Evolutionary conservation across 176 grass and related monocot genomes (phyloP), one percentile per base, ranked within the genome.

Genomic region (Neostapfia colusana): DNA sequence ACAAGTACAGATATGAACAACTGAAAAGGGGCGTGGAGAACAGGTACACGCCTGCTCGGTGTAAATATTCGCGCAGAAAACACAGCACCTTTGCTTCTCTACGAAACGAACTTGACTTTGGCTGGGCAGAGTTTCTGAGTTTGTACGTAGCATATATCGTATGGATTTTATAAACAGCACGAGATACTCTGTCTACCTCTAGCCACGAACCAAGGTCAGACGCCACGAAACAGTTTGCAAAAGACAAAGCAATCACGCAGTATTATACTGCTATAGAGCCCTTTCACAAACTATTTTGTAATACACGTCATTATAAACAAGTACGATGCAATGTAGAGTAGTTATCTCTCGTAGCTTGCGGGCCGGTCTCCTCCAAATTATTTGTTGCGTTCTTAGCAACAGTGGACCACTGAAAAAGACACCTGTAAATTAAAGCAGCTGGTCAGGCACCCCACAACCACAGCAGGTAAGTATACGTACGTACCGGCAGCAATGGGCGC

Each of bases 371-470:
- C 36, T 6, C 18, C 31, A 10, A 18, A 4, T 42, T 58, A 25
- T 72, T 2, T 20, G 39, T 51, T 6, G 61, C 20, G 53, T 38
- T 59, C 73, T 11, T 23, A 73, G 79, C 31, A 10, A 60, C 38
- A 15, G 61, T 60, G 74, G 49, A 16, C 59, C n/a, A 16, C 34
- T 21, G 74, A 83, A 73, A 67, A 83, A 24, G 79, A 83, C 45
- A 8, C 10, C 18, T 64, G 50, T 45, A 21, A 67, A 60, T 21
- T 50, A 66, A 65, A 46, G 8, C 50, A 44, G 0, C 18, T 25
- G 60, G 18, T 17, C 13, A 62, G 50, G 14, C 73, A 72, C 28
- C 73, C n/a, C n/a, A n/a, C n/a, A n/a, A n/a, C n/a, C n/a, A 49
- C 46, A 72, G 14, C 1, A 18, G 39, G 61, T 11, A 68, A 56